Conservation (phyloP, 108 stramenopile species). For the Chaetoceros tenuissimus region DNA sequence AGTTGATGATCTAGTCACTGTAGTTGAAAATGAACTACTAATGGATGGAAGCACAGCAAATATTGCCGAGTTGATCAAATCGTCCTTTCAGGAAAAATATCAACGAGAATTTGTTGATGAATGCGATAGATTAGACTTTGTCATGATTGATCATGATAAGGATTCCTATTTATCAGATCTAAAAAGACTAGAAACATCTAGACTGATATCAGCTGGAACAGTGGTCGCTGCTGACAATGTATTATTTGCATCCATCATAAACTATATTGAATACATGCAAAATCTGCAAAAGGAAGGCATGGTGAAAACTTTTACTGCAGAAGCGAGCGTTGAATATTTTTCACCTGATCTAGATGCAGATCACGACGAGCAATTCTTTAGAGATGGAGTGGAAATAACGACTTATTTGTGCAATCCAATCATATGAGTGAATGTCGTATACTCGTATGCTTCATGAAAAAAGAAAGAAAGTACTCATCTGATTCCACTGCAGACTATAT, state of each 20-base stretch:
- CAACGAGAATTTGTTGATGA: background rate
- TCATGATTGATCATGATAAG: slow-evolving; percentile 91
- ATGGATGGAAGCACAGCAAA: slow-evolving; percentile 26
- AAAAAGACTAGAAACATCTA: slow-evolving; percentile 34
- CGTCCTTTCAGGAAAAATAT: background rate
- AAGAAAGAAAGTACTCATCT: too few species aligned
- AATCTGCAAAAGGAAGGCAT: slow-evolving; percentile 30
- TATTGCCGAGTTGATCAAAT: background rate
- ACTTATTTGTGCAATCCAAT: too few species aligned
- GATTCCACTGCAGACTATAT: too few species aligned
- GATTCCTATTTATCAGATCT: slow-evolving; percentile 68
- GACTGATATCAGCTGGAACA: slow-evolving; percentile 32
- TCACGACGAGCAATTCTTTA: too few species aligned
- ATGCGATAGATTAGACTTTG: slow-evolving; percentile 37
- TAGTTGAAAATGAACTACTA: slow-evolving; percentile 22
- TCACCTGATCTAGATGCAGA: background rate
- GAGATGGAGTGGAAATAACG: too few species aligned
- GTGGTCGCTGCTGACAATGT: slow-evolving; percentile 88
- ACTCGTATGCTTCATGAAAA: too few species aligned
- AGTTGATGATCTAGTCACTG: slow-evolving; percentile 36
- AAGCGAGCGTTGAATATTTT: slow-evolving; percentile 51
- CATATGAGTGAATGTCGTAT: too few species aligned
- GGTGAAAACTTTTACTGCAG: slow-evolving; percentile 39
- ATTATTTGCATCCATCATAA: slow-evolving; percentile 53
- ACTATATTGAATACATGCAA: slow-evolving; percentile 63